phyloP scores from a whole-genome alignment of 2,329 filamentous ascomycete genomes.

The Dryadomyces quercivorus region DNA sequence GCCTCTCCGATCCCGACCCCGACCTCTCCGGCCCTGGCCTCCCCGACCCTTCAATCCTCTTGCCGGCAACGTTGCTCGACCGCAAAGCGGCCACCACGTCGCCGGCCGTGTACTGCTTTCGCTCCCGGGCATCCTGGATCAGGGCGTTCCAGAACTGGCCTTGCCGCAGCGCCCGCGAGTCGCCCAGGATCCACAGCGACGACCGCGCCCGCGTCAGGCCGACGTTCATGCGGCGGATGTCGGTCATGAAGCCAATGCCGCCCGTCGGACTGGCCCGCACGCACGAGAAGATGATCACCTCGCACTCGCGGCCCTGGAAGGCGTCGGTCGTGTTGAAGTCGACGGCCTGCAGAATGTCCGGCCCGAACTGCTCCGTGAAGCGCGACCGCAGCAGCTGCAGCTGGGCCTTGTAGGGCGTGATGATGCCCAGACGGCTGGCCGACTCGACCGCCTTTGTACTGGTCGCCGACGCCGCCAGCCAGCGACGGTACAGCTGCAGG shows the following conservation, averaged over 20 bases:
- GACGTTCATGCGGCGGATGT: constrained; percentile 98
- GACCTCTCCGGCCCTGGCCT: constrained; percentile 19
- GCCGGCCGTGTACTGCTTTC: constrained; percentile 66
- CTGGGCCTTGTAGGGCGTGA: constrained; percentile 96
- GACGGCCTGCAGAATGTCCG: constrained; percentile 61
- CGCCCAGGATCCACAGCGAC: constrained; percentile 90
- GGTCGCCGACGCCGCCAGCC: constrained; percentile 36
- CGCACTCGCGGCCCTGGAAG: constrained; percentile 92
- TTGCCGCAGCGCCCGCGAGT: constrained; percentile 73
- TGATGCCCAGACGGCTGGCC: constrained; percentile 56
- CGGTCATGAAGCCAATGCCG: constrained; percentile 97
- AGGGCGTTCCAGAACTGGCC: constrained; percentile 86
- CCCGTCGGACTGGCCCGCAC: constrained; percentile 83
- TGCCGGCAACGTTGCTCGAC: background rate
- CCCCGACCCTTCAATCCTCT: too few species aligned
- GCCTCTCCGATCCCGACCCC: too few species aligned
- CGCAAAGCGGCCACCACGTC: constrained; percentile 38
- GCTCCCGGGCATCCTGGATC: constrained; percentile 64
- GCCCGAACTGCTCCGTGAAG: constrained; percentile 63
- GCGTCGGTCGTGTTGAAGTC: constrained; percentile 99
- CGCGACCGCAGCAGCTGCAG: constrained; percentile 64
- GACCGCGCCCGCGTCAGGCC: constrained; percentile 94
- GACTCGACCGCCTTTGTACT: background rate
- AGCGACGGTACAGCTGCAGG: constrained; percentile 69
- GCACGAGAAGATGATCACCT: constrained; percentile 98